phyloP scores from a whole-genome alignment of 2,329 filamentous ascomycete genomes.

The Eurotiales sp. region DNA sequence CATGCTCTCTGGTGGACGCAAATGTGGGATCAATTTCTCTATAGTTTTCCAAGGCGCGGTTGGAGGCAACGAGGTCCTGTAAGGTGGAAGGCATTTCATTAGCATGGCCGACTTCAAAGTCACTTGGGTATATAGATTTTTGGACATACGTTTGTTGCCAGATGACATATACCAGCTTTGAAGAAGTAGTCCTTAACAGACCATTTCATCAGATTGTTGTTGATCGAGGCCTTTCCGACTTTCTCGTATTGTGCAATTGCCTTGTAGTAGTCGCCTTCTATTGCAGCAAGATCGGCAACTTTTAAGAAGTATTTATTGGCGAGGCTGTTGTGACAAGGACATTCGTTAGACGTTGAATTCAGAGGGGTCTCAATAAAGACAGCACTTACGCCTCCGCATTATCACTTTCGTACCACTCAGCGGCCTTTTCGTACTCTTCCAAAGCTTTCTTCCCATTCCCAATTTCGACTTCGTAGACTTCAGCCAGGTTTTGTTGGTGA shows the following conservation, averaged over 20 bases:
- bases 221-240: conserved; percentile 71
- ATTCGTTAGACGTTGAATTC: no score
- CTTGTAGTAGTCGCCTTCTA: conserved; percentile 80
- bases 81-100: background rate
- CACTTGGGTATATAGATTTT: background rate
- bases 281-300: conserved; percentile 78
- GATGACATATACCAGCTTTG: conserved; percentile 88
- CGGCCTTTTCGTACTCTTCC: conserved; percentile 79
- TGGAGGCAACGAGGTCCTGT: conserved; percentile 70
- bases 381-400: conserved; percentile 68
- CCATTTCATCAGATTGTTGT: conserved; percentile 91
- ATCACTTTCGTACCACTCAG: conserved; percentile 84
- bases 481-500: conserved; percentile 83
- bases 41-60: conserved; percentile 78
- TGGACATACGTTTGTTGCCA: conserved; percentile 55
- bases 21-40: conserved; percentile 76
- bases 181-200: conserved; percentile 94
- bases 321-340: conserved; percentile 52
- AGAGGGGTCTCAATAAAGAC: no score
- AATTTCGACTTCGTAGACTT: conserved; percentile 78
- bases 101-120: background rate
- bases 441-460: conserved; percentile 74
- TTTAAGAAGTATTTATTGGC: conserved; percentile 94
- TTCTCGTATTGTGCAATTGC: conserved; percentile 79
- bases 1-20: conserved; percentile 70